A percentile compares a stretch with the other conserved stretches of the same genome.
Evolutionary conservation across 345 rosid genomes (phyloP).

Genomic region (Litchi chinensis): DNA sequence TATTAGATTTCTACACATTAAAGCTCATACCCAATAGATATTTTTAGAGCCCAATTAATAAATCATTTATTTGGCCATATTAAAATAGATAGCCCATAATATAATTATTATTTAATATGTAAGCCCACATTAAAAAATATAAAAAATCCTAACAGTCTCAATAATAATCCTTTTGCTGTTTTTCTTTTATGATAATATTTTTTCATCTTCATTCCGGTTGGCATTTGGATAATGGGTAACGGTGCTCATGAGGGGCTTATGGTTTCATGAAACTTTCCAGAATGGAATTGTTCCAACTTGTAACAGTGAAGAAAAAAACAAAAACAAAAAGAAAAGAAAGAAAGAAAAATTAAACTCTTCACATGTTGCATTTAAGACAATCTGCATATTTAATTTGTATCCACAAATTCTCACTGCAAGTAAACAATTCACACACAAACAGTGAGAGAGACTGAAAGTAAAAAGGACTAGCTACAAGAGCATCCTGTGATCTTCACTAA

Average conservation of each 20-base stretch:
- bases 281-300: neutral
- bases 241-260: slow-evolving; percentile 33
- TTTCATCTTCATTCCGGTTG: slow-evolving; percentile 8
- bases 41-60: too few species aligned
- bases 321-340: neutral
- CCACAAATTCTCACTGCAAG: neutral
- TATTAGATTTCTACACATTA: too few species aligned
- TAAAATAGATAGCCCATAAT: too few species aligned
- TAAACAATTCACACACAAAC: neutral
- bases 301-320: neutral
- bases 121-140: too few species aligned
- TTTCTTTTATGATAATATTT: too few species aligned
- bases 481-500: neutral
- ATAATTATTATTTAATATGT: too few species aligned
- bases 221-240: slow-evolving; percentile 13
- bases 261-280: slow-evolving; percentile 12
- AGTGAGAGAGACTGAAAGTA: neutral
- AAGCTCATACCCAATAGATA: too few species aligned
- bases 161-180: neutral
- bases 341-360: neutral
- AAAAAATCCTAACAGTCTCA: too few species aligned
- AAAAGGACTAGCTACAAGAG: neutral
- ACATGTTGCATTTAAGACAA: slow-evolving; percentile 1
- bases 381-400: neutral
- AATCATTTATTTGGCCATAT: too few species aligned